A percentile compares a stretch with the other conserved stretches of the same genome.
phyloP scores from a whole-genome alignment of 768 basidiomycete species.

The Mycena floridula region DNA sequence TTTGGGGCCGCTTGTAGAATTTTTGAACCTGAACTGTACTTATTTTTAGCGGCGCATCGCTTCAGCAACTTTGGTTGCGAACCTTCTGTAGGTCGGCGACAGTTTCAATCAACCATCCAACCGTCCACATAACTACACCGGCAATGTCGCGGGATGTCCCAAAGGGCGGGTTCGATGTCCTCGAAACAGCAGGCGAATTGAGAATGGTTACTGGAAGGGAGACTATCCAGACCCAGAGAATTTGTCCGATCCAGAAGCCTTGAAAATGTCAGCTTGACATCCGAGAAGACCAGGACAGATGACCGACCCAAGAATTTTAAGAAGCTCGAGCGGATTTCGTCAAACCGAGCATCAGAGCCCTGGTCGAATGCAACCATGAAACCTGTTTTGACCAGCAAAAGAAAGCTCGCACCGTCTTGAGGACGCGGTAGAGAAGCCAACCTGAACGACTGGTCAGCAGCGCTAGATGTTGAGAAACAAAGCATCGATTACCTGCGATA shows the following conservation, averaged over 20 bases:
- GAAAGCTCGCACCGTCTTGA: too few relatives aligned
- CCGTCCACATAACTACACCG: constrained; percentile 53
- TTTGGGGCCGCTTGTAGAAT: constrained; percentile 38
- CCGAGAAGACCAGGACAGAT: not conserved
- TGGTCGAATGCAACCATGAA: too few relatives aligned
- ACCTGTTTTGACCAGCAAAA: too few relatives aligned
- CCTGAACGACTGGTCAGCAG: constrained; percentile 21
- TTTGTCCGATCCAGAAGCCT: constrained; percentile 58
- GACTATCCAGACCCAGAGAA: constrained; percentile 61
- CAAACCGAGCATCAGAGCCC: constrained; percentile 62
- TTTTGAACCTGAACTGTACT: constrained; percentile 45
- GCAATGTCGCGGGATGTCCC: constrained; percentile 59
- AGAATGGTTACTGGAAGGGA: constrained; percentile 60
- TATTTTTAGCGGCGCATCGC: not conserved
- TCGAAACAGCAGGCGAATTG: constrained; percentile 62
- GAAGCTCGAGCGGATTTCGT: constrained; percentile 60
- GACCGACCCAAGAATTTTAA: constrained; percentile 52
- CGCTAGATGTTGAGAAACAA: not conserved
- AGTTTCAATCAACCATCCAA: constrained; percentile 54
- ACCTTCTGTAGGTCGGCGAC: constrained; percentile 57
- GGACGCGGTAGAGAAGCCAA: constrained; percentile 63
- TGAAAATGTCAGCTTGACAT: not conserved
- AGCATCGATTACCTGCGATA: constrained; percentile 36
- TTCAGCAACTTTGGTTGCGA: not conserved
- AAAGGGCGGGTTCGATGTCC: constrained; percentile 42